Evolutionary conservation across 2,329 filamentous ascomycete genomes (phyloP).

Genomic region (Aspergillus alliaceus): DNA sequence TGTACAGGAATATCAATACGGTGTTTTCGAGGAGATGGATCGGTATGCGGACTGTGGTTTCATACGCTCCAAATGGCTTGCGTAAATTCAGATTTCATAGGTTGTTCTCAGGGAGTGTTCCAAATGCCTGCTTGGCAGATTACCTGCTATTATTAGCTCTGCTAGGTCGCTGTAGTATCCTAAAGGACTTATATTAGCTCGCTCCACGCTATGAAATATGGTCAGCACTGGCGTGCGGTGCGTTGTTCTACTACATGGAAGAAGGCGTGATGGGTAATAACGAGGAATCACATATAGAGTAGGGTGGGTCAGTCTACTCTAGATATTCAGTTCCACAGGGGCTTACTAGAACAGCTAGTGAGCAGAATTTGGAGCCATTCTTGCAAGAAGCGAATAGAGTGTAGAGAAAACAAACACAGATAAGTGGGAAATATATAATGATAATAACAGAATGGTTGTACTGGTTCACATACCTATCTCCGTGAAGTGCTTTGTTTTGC

Average conservation of each 20-base stretch:
- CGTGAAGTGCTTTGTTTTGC: not conserved
- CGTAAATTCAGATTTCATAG: not conserved
- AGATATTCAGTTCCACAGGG: not conserved
- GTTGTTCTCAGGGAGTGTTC: not conserved
- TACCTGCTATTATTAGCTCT: not conserved
- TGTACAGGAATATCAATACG: conserved; percentile 41
- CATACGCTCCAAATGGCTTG: not conserved
- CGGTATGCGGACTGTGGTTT: conserved; percentile 23
- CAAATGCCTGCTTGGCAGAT: not conserved
- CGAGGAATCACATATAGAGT: not conserved
- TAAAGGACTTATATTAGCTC: too few relatives aligned
- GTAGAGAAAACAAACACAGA: not conserved
- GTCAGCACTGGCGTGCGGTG: not conserved
- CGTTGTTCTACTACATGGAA: not conserved
- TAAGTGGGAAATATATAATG: not conserved
- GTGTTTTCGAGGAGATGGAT: conserved; percentile 35
- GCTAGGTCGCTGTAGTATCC: too few relatives aligned
- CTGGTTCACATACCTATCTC: not conserved
- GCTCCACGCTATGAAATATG: not conserved
- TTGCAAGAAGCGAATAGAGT: too few relatives aligned
- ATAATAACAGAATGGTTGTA: not conserved
- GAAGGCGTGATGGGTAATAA: not conserved
- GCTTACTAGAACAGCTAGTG: not conserved
- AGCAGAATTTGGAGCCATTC: too few relatives aligned
- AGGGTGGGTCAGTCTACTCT: not conserved